Evolutionary conservation across 331 rosid species (phyloP).

Genomic region (Spiraea crenata): DNA sequence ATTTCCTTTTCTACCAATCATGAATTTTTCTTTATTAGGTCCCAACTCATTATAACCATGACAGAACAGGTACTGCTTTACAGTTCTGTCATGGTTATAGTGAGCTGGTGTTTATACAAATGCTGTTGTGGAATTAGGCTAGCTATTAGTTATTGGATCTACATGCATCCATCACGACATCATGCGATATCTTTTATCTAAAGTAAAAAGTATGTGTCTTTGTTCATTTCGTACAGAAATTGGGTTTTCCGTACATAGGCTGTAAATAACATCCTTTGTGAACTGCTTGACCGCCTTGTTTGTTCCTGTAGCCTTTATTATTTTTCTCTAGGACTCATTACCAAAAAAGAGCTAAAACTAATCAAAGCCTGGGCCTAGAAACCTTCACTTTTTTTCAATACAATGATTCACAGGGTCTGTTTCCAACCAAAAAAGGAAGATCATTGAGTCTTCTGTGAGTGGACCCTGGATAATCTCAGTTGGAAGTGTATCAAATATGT

Average conservation of each 20-base stretch:
- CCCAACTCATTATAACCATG: not conserved
- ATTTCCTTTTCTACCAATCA: constrained; percentile 13
- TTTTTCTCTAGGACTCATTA: not conserved
- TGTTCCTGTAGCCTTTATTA: not conserved
- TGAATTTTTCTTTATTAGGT: not conserved
- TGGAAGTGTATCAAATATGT: not conserved
- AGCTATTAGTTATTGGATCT: not conserved
- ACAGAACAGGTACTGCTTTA: not conserved
- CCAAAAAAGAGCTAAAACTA: not conserved
- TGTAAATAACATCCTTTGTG: not conserved
- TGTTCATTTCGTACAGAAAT: not conserved
- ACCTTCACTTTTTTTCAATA: not conserved
- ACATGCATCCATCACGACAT: not conserved
- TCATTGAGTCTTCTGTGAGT: not conserved
- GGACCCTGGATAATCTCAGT: not conserved
- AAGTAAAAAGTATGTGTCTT: not conserved
- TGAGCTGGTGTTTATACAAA: not conserved
- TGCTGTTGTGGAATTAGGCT: not conserved
- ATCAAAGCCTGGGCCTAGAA: not conserved
- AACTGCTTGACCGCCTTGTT: not conserved
- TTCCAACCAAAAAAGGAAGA: not conserved
- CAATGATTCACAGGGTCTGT: not conserved
- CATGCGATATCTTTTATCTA: not conserved
- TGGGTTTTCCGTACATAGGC: not conserved
- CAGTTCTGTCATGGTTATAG: not conserved